Conservation (phyloP, 2,329 filamentous ascomycete genomes). For the Paraphoma chrysanthemicola region DNA sequence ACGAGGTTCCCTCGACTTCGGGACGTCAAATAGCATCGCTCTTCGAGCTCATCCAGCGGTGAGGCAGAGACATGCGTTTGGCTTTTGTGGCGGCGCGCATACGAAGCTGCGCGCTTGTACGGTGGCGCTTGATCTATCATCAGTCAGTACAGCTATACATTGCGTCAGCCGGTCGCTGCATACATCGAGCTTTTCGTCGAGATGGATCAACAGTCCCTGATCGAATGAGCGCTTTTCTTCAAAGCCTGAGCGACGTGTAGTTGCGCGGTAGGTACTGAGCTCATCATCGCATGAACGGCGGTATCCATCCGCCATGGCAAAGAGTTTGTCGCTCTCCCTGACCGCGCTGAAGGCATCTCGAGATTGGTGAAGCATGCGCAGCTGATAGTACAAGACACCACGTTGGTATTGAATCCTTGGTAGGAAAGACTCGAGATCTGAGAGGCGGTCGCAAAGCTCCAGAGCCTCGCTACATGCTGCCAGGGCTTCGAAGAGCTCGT, state of each 20-base stretch:
- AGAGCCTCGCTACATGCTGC: constrained; percentile 42
- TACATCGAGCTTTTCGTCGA: constrained; percentile 24
- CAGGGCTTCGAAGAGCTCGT: constrained; percentile 35
- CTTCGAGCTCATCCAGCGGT: constrained; percentile 6
- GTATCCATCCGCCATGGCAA: constrained; percentile 16
- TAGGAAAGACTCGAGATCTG: constrained; percentile 26
- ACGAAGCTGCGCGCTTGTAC: constrained; percentile 29
- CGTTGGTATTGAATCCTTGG: constrained; percentile 37
- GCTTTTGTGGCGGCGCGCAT: constrained; percentile 27
- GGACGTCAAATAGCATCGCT: constrained; percentile 2
- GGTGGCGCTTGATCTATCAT: constrained; percentile 26
- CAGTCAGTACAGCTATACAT: not conserved
- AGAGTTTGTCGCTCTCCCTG: constrained; percentile 14
- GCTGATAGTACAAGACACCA: constrained; percentile 30
- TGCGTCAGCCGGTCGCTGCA: not conserved
- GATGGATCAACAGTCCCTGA: constrained; percentile 23
- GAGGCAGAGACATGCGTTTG: constrained; percentile 33
- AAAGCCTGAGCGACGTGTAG: constrained; percentile 34
- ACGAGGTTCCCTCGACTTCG: not conserved
- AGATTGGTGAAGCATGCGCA: constrained; percentile 30
- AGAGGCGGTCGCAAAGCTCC: constrained; percentile 31
- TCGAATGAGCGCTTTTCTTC: constrained; percentile 33
- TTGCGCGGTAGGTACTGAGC: constrained; percentile 12
- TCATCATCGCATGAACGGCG: constrained; percentile 28
- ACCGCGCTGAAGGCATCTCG: constrained; percentile 24